A percentile compares a stretch with the other conserved stretches of the same genome.
These are phyloP conservation scores for Trichoderma asperellum DNA, from an alignment of 2,329 filamentous ascomycete genomes.

Conservation along the genomic window DNA sequence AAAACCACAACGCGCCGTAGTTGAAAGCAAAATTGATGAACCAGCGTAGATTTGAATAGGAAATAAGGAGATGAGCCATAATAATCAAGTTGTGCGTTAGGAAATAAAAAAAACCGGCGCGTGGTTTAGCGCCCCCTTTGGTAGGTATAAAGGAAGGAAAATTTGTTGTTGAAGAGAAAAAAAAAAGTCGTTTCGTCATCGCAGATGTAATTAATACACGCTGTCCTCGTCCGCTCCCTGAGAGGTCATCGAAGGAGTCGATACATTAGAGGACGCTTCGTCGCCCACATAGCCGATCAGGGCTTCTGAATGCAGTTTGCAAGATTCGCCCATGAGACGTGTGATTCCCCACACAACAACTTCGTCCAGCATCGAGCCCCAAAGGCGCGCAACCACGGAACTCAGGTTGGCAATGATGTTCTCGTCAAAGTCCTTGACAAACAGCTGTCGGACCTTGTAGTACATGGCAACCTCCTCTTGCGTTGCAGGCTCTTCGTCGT, in stretches of 20 bases:
- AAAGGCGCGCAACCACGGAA: constrained; percentile 91
- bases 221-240: constrained; percentile 73
- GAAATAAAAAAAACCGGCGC: constrained; percentile 26
- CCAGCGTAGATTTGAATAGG: constrained; percentile 31
- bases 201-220: constrained; percentile 64
- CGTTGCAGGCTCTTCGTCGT: constrained; percentile 89
- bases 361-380: constrained; percentile 98
- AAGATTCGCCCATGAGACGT: constrained; percentile 96
- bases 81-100: constrained; percentile 38
- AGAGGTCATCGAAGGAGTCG: constrained; percentile 72
- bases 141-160: constrained; percentile 29
- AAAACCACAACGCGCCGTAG: constrained; percentile 18
- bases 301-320: constrained; percentile 94
- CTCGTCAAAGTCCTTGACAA: constrained; percentile 88
- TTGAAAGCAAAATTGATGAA: constrained; percentile 38
- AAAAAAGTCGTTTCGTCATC: constrained; percentile 54
- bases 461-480: constrained; percentile 88
- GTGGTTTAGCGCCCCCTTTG: constrained; percentile 32
- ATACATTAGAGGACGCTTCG: constrained; percentile 69
- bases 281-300: constrained; percentile 94
- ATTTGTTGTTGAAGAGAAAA: constrained; percentile 31
- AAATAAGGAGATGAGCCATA: constrained; percentile 17
- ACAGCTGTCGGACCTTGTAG: constrained; percentile 86
- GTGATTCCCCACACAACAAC: constrained; percentile 98
- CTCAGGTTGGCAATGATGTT: constrained; percentile 82